Conservation (phyloP, 176 grass and related monocot genomes). For the Guadua angustifolia region DNA sequence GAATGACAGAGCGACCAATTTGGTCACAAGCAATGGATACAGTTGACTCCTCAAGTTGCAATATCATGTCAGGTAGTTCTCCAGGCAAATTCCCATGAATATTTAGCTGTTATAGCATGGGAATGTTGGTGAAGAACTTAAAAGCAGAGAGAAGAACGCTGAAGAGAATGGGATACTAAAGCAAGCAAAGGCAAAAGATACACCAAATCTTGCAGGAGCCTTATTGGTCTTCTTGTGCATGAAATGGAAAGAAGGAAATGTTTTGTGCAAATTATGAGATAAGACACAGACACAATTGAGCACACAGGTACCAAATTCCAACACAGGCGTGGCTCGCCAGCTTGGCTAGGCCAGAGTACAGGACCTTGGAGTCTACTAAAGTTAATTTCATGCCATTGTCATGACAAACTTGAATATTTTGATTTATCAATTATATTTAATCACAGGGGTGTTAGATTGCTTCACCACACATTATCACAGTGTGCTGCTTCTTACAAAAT, state of each 20-base stretch:
- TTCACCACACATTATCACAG: constrained; percentile 12
- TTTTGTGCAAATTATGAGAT: background rate
- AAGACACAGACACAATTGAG: background rate
- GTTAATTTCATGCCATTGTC: background rate
- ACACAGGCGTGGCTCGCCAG: background rate
- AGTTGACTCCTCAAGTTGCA: constrained; percentile 85
- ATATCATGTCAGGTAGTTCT: constrained; percentile 71
- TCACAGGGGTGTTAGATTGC: background rate
- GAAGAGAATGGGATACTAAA: constrained; percentile 9
- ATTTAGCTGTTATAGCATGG: constrained; percentile 69
- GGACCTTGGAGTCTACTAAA: background rate
- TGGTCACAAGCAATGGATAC: constrained; percentile 72
- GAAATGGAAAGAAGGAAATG: background rate
- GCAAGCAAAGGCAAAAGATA: constrained; percentile 29
- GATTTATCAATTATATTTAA: background rate
- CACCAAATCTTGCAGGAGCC: constrained; percentile 11
- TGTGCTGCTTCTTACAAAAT: background rate
- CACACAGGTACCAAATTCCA: constrained; percentile 1
- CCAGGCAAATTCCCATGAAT: constrained; percentile 81
- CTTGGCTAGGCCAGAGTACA: background rate
- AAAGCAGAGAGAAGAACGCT: constrained; percentile 10
- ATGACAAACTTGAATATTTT: constrained; percentile 10
- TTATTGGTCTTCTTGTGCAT: background rate
- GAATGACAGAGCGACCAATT: constrained; percentile 84
- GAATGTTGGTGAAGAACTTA: constrained; percentile 31